Percentiles rank a stretch among this genome's conserved stretches.
Evolutionary conservation across 495 filamentous ascomycete genomes (phyloP).

Genomic region (Lepraria neglecta): DNA sequence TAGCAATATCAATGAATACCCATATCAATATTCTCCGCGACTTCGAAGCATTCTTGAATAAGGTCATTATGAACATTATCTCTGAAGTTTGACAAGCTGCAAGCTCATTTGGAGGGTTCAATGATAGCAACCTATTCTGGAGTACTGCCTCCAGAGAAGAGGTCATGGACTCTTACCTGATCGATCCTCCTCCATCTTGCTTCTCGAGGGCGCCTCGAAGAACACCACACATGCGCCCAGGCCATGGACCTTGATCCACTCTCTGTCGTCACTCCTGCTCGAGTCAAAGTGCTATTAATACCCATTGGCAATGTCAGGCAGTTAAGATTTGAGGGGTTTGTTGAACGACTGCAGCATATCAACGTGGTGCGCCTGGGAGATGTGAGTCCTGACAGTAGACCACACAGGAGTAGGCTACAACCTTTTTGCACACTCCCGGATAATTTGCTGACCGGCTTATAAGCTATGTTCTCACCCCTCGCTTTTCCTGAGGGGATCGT

Average conservation of each 20-base stretch:
- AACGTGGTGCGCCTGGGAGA: conserved; percentile 85
- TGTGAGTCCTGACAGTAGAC: conserved; percentile 78
- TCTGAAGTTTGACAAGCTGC: neutral
- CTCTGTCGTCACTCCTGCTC: conserved; percentile 81
- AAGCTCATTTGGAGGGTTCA: neutral
- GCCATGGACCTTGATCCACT: conserved; percentile 81
- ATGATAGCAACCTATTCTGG: conserved; percentile 14
- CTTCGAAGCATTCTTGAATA: no score
- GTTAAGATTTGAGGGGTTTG: conserved; percentile 71
- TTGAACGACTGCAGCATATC: conserved; percentile 67
- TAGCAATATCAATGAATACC: neutral
- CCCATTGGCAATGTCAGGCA: conserved; percentile 81
- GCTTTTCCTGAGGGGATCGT: conserved; percentile 86
- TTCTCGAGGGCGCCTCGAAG: conserved; percentile 13
- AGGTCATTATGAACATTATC: neutral
- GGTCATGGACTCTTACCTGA: conserved; percentile 19
- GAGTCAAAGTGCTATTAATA: conserved; percentile 73
- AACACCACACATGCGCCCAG: conserved; percentile 22
- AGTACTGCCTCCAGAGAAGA: conserved; percentile 3
- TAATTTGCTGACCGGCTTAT: conserved; percentile 31
- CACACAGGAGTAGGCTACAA: conserved; percentile 70
- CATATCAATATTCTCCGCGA: no score
- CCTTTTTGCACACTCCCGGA: neutral
- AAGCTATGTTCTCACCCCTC: conserved; percentile 92
- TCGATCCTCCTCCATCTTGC: conserved; percentile 2